Evolutionary conservation across 768 basidiomycete species (phyloP), one percentile per base, ranked within the genome.

Genomic region (Glaciozyma antarctica): DNA sequence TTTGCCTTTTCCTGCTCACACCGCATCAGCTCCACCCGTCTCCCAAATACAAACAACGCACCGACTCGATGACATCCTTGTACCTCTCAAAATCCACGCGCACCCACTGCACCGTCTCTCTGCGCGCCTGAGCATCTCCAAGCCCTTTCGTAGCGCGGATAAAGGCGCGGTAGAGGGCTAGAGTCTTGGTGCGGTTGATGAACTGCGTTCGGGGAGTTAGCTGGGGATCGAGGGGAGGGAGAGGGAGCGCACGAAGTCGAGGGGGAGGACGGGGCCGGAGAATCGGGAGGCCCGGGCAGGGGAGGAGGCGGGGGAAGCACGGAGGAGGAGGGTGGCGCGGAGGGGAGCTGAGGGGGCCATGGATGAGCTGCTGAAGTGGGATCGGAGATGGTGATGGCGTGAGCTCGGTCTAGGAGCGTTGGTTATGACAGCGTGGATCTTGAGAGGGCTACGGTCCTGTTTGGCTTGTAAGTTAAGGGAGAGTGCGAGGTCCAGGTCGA

Each of bases 121-220:
- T 53, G 12, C 72, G 32, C 7, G 67, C 61, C 5, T 10, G 10
- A 16, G 48, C 15, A 26, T 61, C 67, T 7, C 72, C 72, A 6
- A 71, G 58, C 16, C 65, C 58, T 7, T 54, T 57, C 12, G 67
- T 73, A 5, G 67, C 63, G 19, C 72, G 65, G 41, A 70, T 66
- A 56, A 73, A 73, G 30, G 68, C 60, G 32, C 72, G 67, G 48
- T 73, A 73, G 16, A 73, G 62, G 3, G 63, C 41, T 9, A 73
- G 58, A 1, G 70, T 57, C 16, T 62, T 69, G 41, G 69, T 58
- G 38, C 64, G 57, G 45, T 70, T 69, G 44, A 73, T 38, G 60
- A 73, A 73, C 72, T 73, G 34, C 13, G 34, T 6, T 32, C 0
- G 19, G 16, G n/a, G 21, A 44, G 24, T 58, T 21, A 59, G 58